phyloP scores from a whole-genome alignment of 2,329 filamentous ascomycete genomes.

The Fusarium sororula region DNA sequence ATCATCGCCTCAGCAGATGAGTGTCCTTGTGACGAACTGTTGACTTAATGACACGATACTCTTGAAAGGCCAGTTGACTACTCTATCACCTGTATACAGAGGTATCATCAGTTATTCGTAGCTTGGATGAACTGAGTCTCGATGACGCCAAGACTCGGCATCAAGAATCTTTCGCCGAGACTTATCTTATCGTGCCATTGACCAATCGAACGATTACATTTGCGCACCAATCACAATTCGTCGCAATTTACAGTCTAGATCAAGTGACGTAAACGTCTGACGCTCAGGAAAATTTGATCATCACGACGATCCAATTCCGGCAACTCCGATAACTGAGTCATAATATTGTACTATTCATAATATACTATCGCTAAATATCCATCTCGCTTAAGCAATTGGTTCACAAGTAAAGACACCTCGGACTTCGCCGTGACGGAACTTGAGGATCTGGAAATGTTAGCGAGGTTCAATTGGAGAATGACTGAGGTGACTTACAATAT shows the following conservation, averaged over 20 bases:
- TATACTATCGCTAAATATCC: constrained; percentile 19
- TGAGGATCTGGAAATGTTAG: constrained; percentile 35
- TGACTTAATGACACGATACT: neutral
- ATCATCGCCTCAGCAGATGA: neutral
- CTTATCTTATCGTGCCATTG: constrained; percentile 1
- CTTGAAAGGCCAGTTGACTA: neutral
- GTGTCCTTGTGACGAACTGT: neutral
- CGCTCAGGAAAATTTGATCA: neutral
- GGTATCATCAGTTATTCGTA: neutral
- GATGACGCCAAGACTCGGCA: neutral
- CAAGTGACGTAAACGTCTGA: constrained; percentile 8
- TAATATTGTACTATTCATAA: constrained; percentile 27
- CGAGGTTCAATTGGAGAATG: neutral
- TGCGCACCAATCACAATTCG: constrained; percentile 4
- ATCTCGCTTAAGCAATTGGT: constrained; percentile 39
- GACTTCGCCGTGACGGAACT: constrained; percentile 42
- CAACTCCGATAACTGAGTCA: constrained; percentile 8
- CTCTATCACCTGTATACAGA: neutral
- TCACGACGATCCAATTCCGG: neutral
- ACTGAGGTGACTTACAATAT: constrained; percentile 41
- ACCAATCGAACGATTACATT: neutral
- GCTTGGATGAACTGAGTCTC: neutral
- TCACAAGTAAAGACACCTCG: constrained; percentile 43
- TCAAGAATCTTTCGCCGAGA: neutral
- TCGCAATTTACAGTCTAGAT: neutral